Evolutionary conservation across 1,139 yeast species (phyloP), one percentile per base, ranked within the genome.

Genomic region (Sugiyamaella castrensis): DNA sequence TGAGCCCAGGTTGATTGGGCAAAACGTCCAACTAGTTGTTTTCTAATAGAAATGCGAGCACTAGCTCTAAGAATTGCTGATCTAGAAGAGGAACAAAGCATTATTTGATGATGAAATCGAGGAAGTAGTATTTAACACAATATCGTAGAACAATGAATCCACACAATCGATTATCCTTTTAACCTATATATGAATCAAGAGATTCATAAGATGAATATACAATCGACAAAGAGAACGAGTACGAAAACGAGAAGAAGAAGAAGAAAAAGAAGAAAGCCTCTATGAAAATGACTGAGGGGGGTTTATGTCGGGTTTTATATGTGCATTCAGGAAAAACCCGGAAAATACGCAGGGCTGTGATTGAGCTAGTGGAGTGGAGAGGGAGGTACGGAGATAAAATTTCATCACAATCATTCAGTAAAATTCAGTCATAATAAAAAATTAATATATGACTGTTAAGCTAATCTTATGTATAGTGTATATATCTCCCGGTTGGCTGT

Each of bases 1-100:
- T 59, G 53, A 31, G 72, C 68, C 72, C 72, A 69, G 43, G 62
- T 57, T 26, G 66, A 62, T 54, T 58, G 53, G 34, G 34, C 29
- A 13, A 43, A 12, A 26, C 29, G 38, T 12, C 26, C 15, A 12
- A 28, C 12, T 19, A 19, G 5, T 26, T 41, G 38, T 13, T 38
- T 37, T 30, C 12, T 41, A n/a, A 4, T 8, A 15, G 44, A 26
- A 24, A 41, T 26, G 15, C 38, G 37, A 41, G 37, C 37, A 11
- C 15, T 40, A 13, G 43, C 24, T 27, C 28, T 41, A 15, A 41
- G 36, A 19, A 19, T 19, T 19, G 24, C 24, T 4, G 24, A 19
- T 5, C 24, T 19, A 42, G 46, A 39, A 35, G 46, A 4, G 6
- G 40, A 24, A 15, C 40, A 42, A 12, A 42, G 40, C 46, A 42